phyloP scores from a whole-genome alignment of 768 basidiomycete genomes.

The Boletus rubroflammeus region DNA sequence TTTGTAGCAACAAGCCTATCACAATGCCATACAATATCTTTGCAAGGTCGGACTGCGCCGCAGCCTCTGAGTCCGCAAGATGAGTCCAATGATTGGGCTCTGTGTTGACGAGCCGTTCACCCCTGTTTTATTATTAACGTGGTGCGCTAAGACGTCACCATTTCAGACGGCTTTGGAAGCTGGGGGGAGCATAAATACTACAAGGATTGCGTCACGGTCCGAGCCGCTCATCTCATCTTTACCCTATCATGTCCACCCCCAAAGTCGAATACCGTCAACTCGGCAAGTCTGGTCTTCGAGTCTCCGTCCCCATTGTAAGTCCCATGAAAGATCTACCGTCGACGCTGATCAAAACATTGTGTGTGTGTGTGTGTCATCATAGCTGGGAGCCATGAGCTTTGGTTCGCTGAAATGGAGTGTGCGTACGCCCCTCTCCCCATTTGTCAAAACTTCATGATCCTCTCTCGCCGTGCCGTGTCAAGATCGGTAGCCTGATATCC shows the following conservation, averaged over 20 bases:
- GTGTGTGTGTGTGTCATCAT: background rate
- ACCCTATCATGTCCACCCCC: conserved; percentile 4
- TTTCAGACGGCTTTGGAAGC: background rate
- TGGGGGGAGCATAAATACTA: background rate
- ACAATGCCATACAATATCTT: background rate
- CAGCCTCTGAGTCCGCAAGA: too few species aligned
- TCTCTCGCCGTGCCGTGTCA: background rate
- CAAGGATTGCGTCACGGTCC: too few species aligned
- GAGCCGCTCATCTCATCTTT: background rate
- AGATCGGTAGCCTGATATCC: background rate
- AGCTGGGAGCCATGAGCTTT: conserved; percentile 26
- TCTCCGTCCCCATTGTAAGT: conserved; percentile 35
- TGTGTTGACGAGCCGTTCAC: too few species aligned
- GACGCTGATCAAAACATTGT: too few species aligned
- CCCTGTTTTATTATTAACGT: too few species aligned
- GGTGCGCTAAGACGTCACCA: too few species aligned
- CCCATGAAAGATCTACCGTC: background rate
- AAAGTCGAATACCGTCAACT: conserved; percentile 30
- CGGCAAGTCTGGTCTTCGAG: conserved; percentile 32
- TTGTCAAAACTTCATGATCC: background rate
- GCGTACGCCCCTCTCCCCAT: background rate
- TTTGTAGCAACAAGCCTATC: background rate
- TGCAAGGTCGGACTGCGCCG: background rate
- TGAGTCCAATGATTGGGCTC: too few species aligned
- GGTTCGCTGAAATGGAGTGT: background rate